A percentile compares a stretch with the other conserved stretches of the same genome.
Evolutionary conservation across 371 early-diverging fungal species (phyloP).

Genomic region (Syncephalis fuscata): DNA sequence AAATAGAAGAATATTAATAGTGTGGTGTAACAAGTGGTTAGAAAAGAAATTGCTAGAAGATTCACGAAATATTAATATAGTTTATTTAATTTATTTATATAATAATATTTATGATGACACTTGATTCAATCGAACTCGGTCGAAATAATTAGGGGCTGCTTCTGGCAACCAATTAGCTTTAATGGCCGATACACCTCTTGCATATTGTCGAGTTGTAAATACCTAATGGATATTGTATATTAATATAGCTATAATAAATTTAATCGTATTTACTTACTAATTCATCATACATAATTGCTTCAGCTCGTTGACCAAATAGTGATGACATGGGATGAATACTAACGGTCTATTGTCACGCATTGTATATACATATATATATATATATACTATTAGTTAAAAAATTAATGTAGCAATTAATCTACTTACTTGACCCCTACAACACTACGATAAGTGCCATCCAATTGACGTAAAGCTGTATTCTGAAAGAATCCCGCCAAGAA

Average conservation of each 20-base stretch:
- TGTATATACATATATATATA: too few relatives aligned
- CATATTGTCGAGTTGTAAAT: conserved; percentile 75
- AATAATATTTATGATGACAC: too few relatives aligned
- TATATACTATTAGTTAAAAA: too few relatives aligned
- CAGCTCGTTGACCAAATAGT: conserved; percentile 57
- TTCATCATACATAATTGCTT: conserved; percentile 85
- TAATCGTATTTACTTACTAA: conserved; percentile 49
- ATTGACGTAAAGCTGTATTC: conserved; percentile 75
- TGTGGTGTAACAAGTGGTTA: too few relatives aligned
- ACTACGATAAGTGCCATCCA: conserved; percentile 75
- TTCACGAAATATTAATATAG: too few relatives aligned
- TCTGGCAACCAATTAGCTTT: conserved; percentile 69
- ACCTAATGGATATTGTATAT: too few relatives aligned
- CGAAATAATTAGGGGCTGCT: conserved; percentile 66
- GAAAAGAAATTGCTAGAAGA: too few relatives aligned
- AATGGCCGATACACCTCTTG: conserved; percentile 67
- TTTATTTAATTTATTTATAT: too few relatives aligned
- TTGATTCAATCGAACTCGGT: conserved; percentile 3
- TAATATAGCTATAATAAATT: too few relatives aligned
- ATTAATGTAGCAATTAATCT: too few relatives aligned
- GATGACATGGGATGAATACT: conserved; percentile 80
- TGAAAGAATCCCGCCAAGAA: conserved; percentile 81
- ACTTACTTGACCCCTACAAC: conserved; percentile 40
- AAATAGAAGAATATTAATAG: too few relatives aligned
- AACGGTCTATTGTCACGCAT: conserved; percentile 40